Percentiles rank a stretch among this genome's conserved stretches.
These are phyloP conservation scores for Amaranthus tricolor DNA, from an alignment of 179 eudicot genomes.

Conservation along the genomic window DNA sequence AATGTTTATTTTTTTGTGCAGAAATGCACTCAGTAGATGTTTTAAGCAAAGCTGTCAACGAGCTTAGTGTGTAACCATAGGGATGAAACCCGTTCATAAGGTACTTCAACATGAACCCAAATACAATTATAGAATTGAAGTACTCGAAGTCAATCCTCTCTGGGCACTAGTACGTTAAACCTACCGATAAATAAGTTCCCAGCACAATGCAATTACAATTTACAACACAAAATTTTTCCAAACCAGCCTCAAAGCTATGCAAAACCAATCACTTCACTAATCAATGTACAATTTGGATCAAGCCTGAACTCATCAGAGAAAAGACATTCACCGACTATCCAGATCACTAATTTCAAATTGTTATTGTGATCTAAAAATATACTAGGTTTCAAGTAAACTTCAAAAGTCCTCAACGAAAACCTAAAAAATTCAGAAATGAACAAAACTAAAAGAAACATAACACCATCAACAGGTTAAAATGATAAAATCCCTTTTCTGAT, in stretches of 20 bases:
- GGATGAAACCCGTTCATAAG: no score
- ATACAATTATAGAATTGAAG: neutral
- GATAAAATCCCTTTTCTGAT: neutral
- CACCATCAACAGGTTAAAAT: constrained; percentile 2
- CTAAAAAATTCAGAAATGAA: neutral
- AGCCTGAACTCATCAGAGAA: neutral
- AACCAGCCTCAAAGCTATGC: neutral
- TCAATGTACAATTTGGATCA: neutral
- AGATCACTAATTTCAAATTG: neutral
- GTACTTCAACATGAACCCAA: neutral
- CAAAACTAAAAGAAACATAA: neutral
- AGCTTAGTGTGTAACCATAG: no score
- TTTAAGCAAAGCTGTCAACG: no score
- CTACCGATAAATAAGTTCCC: neutral
- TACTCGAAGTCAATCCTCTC: neutral
- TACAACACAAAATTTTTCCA: neutral
- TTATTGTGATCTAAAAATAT: neutral
- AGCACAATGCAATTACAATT: neutral
- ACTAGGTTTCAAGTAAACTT: no score
- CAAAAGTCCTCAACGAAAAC: neutral
- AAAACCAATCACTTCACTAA: neutral
- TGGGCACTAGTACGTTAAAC: neutral
- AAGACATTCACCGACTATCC: neutral
- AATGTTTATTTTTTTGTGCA: no score
- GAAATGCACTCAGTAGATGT: no score